Evolutionary conservation across 2,329 filamentous ascomycete species (phyloP), one percentile per base, ranked within the genome.

Genomic region (Triangularia verruculosa): DNA sequence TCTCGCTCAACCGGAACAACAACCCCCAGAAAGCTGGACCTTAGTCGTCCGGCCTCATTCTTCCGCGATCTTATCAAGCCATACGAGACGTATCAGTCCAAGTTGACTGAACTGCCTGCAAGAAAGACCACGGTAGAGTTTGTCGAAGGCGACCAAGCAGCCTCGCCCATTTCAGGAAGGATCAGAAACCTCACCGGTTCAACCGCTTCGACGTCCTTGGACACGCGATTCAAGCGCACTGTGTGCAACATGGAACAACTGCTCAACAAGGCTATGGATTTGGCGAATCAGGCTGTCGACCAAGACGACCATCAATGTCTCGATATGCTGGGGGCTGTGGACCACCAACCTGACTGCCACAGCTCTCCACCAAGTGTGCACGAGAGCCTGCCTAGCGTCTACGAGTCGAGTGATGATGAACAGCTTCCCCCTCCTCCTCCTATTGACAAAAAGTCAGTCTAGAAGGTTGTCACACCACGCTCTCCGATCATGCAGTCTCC

Each of bases 181-280:
- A 15, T 60, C 51, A 68, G 66, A 3, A 65, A 25, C 3, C 22
- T 68, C 22, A 66, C 66, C 6, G 55, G 66, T 4, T 65, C 69
- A 2, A 68, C 65, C 1, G 52, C 65, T 1, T 58, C 66, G 1
- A 60, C 63, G 9, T 64, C 67, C 3, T 61, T 69, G 22, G 64
- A 72, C 57, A 61, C 61, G 13, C 64, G 70, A 7, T 78, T 81
- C 65, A 75, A 74, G 52, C 73, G 69, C 5, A 75, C 77, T 2
- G 72, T 81, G 34, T 72, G 72, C 34, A 77, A 82, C 63, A 72
- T 83, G 25, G 80, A 84, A 64, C 73, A 76, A 24, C 75, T 84
- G 17, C 69, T 84, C 5, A 77, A 73, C 30, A 80, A 84, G 69
- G 80, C 80, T 11, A 68, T 83, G 8, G 71, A 74, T 1, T 70